Percentiles rank a stretch among this genome's conserved stretches.
These are phyloP conservation scores for Forsythia viridissima DNA, from an alignment of 257 asterid genomes.

Conservation along the genomic window DNA sequence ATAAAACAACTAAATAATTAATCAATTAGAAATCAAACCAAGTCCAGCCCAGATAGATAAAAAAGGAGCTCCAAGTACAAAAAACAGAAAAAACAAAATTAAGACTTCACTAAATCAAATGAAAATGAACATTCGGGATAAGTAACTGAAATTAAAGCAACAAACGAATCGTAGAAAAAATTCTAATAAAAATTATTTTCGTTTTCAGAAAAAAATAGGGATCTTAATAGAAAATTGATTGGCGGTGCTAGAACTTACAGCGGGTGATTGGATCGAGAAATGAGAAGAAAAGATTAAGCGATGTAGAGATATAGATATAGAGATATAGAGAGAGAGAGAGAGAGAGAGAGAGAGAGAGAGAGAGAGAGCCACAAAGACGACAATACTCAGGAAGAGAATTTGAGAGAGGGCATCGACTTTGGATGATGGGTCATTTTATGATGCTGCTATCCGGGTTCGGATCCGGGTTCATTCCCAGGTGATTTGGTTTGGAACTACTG, in stretches of 20 bases:
- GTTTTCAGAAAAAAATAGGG: conserved; percentile 31
- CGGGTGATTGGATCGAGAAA: conserved; percentile 50
- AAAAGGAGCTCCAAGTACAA: conserved; percentile 14
- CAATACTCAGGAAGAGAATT: conserved; percentile 29
- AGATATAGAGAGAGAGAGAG: conserved; percentile 46
- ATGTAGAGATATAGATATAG: conserved; percentile 31
- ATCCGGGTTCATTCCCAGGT: neutral
- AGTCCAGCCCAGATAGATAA: neutral
- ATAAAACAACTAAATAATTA: conserved; percentile 17
- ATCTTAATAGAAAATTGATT: conserved; percentile 28
- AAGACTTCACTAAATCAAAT: conserved; percentile 22
- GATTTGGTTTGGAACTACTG: no score
- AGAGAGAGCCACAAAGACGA: conserved; percentile 41
- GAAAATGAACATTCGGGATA: neutral
- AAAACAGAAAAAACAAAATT: conserved; percentile 17
- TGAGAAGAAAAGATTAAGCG: conserved; percentile 34
- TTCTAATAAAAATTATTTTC: neutral
- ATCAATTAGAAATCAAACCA: conserved; percentile 1
- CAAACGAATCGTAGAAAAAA: conserved; percentile 24
- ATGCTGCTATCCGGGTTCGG: conserved; percentile 3
- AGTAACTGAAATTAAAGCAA: conserved; percentile 21
- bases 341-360: conserved; percentile 50
- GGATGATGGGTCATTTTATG: conserved; percentile 39
- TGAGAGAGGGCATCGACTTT: conserved; percentile 24
- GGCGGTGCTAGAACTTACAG: conserved; percentile 41